phyloP scores from a whole-genome alignment of 1,139 yeast genomes.

The Candida sp. region DNA sequence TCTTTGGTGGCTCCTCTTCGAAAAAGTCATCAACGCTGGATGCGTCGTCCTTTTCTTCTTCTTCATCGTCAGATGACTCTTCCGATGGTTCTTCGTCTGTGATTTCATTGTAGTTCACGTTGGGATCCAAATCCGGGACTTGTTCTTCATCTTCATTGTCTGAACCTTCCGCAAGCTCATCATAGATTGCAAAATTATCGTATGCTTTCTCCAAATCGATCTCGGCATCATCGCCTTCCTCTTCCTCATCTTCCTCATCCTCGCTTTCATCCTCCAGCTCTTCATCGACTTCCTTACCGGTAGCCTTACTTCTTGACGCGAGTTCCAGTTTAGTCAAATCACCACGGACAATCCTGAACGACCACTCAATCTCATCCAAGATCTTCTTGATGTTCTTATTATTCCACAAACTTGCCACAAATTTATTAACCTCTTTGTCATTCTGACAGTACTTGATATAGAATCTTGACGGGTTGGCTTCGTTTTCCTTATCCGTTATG shows the following conservation, averaged over 20 bases:
- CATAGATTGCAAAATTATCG: slow-evolving; percentile 50
- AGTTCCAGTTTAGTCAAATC: slow-evolving; percentile 52
- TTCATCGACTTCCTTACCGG: slow-evolving; percentile 23
- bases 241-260: slow-evolving; percentile 23
- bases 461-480: slow-evolving; percentile 51
- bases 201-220: slow-evolving; percentile 20
- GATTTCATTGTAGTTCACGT: slow-evolving; percentile 59
- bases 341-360: slow-evolving; percentile 65
- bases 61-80: slow-evolving; percentile 19
- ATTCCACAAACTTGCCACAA: slow-evolving; percentile 65
- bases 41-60: slow-evolving; percentile 20
- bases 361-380: slow-evolving; percentile 55
- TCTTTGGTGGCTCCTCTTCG: slow-evolving; percentile 22
- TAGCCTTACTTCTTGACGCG: slow-evolving; percentile 28
- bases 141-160: slow-evolving; percentile 53
- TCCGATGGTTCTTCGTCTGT: slow-evolving; percentile 65
- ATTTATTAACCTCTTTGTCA: slow-evolving; percentile 42
- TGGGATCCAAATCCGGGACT: slow-evolving; percentile 35
- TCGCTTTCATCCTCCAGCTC: slow-evolving; percentile 22
- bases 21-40: slow-evolving; percentile 41
- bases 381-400: slow-evolving; percentile 51
- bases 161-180: slow-evolving; percentile 57
- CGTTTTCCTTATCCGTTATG: slow-evolving; percentile 29
- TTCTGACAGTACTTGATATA: slow-evolving; percentile 50
- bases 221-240: slow-evolving; percentile 21